Percentiles rank a stretch among this genome's conserved stretches.
Evolutionary conservation across 768 basidiomycete species (phyloP).

Genomic region (Lactifluus hygrophoroides): DNA sequence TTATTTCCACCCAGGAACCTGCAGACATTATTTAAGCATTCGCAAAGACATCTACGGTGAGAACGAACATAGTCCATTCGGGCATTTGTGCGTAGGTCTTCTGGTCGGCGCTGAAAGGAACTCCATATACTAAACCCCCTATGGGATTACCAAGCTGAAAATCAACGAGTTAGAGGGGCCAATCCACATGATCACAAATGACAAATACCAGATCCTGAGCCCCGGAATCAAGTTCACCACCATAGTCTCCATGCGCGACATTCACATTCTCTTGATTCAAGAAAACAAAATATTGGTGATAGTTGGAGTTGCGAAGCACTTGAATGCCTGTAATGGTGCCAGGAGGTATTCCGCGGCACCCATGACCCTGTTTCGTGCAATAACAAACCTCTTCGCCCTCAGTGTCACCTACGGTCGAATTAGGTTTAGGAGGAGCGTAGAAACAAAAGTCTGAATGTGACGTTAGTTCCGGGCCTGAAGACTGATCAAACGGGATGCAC

Average conservation of each 20-base stretch:
- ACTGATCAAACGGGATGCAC: constrained; percentile 21
- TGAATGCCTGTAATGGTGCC: constrained; percentile 61
- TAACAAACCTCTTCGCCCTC: constrained; percentile 70
- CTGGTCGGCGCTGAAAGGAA: constrained; percentile 38
- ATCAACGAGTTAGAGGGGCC: background rate
- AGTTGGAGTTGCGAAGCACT: constrained; percentile 48
- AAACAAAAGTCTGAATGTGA: constrained; percentile 53
- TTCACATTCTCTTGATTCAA: constrained; percentile 54
- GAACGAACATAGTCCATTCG: constrained; percentile 59
- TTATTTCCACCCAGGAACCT: constrained; percentile 62
- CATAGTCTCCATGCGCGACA: constrained; percentile 44
- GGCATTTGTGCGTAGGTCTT: constrained; percentile 43
- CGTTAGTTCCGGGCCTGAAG: background rate
- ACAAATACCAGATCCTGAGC: constrained; percentile 52
- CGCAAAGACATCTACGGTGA: background rate
- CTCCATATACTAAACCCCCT: constrained; percentile 63
- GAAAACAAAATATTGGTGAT: constrained; percentile 54
- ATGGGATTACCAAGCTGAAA: constrained; percentile 70
- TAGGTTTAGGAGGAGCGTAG: constrained; percentile 47
- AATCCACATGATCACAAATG: background rate
- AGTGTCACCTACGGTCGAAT: constrained; percentile 49
- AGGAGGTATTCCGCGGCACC: constrained; percentile 64
- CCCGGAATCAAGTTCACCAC: constrained; percentile 73
- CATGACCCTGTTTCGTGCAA: constrained; percentile 64
- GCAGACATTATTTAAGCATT: constrained; percentile 18